A percentile compares a stretch with the other conserved stretches of the same genome.
Conservation (phyloP, 1,139 yeast genomes). For the Debaryomyces subglobosus region DNA sequence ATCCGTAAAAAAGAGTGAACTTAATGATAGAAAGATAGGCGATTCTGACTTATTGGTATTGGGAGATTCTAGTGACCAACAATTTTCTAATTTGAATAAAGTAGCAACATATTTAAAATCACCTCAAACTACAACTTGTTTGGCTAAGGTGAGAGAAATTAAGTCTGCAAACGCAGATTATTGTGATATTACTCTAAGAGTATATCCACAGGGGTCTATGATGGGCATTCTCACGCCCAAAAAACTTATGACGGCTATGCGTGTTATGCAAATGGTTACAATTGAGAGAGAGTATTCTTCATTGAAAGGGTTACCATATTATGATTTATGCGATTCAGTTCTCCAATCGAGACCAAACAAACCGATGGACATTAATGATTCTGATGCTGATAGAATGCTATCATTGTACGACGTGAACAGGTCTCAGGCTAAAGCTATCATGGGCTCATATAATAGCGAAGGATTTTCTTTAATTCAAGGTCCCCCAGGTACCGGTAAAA, state of each 20-base stretch:
- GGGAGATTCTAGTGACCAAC: constrained; percentile 45
- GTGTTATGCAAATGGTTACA: constrained; percentile 84
- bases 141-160: constrained; percentile 78
- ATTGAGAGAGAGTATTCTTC: constrained; percentile 92
- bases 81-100: constrained; percentile 8
- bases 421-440: constrained; percentile 89
- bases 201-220: constrained; percentile 54
- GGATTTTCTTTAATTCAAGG: constrained; percentile 96
- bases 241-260: constrained; percentile 64
- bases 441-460: constrained; percentile 62
- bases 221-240: constrained; percentile 64
- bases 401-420: constrained; percentile 65
- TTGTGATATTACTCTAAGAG: constrained; percentile 75
- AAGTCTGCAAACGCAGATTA: constrained; percentile 65
- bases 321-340: constrained; percentile 69
- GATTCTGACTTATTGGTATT: constrained; percentile 83
- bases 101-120: constrained; percentile 29
- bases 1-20: constrained; percentile 58
- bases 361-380: constrained; percentile 36
- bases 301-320: constrained; percentile 76
- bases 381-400: constrained; percentile 43
- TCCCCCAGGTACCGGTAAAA: constrained; percentile 98
- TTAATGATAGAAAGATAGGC: constrained; percentile 57
- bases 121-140: constrained; percentile 49
- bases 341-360: constrained; percentile 63